Evolutionary conservation across 331 rosid genomes (phyloP).

Genomic region (Quercus tomentella): DNA sequence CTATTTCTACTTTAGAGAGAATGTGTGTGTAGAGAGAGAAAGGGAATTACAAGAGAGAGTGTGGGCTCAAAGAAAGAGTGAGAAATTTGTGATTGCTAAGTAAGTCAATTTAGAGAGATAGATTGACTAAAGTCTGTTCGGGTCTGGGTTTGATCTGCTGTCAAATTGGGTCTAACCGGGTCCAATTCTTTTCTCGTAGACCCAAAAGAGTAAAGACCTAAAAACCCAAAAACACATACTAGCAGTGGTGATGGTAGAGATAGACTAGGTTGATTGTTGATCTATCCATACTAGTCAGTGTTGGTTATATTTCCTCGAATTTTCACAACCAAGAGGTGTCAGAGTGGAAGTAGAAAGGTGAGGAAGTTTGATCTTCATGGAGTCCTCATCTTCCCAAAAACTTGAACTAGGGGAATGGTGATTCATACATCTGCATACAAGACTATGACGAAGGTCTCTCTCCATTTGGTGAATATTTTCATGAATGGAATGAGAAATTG

Average conservation of each 20-base stretch:
- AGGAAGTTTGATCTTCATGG: neutral
- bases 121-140: too few relatives aligned
- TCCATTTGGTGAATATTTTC: constrained; percentile 20
- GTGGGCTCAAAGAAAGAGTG: too few relatives aligned
- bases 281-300: constrained; percentile 14
- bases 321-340: neutral
- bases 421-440: constrained; percentile 7
- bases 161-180: too few relatives aligned
- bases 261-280: constrained; percentile 17
- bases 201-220: too few relatives aligned
- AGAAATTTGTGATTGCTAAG: too few relatives aligned
- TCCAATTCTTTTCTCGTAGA: too few relatives aligned
- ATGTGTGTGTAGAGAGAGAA: too few relatives aligned
- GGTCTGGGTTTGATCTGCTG: too few relatives aligned
- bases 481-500: constrained; percentile 4
- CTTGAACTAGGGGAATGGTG: neutral
- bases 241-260: constrained; percentile 25
- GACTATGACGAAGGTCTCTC: constrained; percentile 10
- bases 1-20: too few relatives aligned
- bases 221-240: too few relatives aligned
- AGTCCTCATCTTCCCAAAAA: neutral
- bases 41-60: too few relatives aligned
- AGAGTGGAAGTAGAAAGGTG: neutral
- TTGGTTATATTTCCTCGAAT: constrained; percentile 7
- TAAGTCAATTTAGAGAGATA: too few relatives aligned